Conservation (phyloP, 75 land plant species). For the Azolla pinnata region DNA sequence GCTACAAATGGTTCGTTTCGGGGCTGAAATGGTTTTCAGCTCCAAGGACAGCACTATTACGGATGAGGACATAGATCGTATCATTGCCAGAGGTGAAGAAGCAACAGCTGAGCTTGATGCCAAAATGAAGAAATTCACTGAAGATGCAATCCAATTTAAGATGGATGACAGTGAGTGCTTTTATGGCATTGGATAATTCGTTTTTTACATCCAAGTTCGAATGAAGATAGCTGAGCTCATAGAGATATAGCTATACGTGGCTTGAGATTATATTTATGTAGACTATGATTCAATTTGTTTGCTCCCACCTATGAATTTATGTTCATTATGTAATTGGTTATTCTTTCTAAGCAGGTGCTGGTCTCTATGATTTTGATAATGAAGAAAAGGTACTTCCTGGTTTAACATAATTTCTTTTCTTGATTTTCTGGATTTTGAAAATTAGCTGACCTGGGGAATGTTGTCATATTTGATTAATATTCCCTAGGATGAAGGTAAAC, state of each 20-base stretch:
- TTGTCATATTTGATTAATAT: not conserved
- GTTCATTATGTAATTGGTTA: not conserved
- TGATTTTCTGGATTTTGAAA: not conserved
- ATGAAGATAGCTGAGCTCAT: too few relatives aligned
- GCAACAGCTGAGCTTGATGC: conserved; percentile 98
- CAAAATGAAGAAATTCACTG: conserved; percentile 98
- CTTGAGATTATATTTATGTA: too few relatives aligned
- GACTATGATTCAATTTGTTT: too few relatives aligned
- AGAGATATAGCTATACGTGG: too few relatives aligned
- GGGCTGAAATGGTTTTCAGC: conserved; percentile 99
- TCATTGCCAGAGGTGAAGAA: conserved; percentile 97
- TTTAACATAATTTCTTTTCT: too few relatives aligned
- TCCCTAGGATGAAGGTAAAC: conserved; percentile 70
- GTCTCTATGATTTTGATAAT: conserved; percentile 84
- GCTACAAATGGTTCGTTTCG: conserved; percentile 97
- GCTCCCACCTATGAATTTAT: too few relatives aligned
- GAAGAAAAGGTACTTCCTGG: conserved; percentile 82
- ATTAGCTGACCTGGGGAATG: not conserved
- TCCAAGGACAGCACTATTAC: conserved; percentile 96
- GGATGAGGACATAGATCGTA: conserved; percentile 97
- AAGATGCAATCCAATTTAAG: conserved; percentile 97
- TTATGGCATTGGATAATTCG: not conserved
- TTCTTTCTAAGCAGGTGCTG: conserved; percentile 50
- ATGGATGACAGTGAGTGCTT: conserved; percentile 89
- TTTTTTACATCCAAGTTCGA: not conserved